Percentiles rank a stretch among this genome's conserved stretches.
Evolutionary conservation across 352 stramenopile species (phyloP).

Genomic region (Phytophthora nicotianae): DNA sequence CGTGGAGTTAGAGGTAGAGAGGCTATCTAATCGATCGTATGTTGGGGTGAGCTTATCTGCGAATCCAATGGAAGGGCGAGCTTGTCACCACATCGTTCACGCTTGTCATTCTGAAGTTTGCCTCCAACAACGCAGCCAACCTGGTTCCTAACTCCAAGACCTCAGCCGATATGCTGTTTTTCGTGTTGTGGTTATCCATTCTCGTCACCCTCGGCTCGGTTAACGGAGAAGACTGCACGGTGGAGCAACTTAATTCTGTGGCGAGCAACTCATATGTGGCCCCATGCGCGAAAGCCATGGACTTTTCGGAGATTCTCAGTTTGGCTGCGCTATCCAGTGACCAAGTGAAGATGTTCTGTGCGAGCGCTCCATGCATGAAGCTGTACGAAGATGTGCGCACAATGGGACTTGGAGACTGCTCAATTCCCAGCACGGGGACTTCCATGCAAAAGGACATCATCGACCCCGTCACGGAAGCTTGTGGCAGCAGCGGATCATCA

Average conservation of each 20-base stretch:
- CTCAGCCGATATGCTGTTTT: background rate
- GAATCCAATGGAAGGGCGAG: conserved; percentile 1
- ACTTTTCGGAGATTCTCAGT: conserved; percentile 5
- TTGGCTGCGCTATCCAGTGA: conserved; percentile 5
- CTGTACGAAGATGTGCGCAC: conserved; percentile 1
- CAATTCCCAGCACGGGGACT: background rate
- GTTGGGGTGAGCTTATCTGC: background rate
- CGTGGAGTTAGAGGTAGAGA: background rate
- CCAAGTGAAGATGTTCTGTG: conserved; percentile 11
- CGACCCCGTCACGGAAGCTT: conserved; percentile 3
- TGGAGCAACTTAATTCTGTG: conserved; percentile 1
- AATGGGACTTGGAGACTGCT: conserved; percentile 4
- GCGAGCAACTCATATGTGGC: conserved; percentile 4
- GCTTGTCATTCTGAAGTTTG: background rate
- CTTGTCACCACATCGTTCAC: background rate
- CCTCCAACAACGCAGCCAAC: background rate
- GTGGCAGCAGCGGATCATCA: background rate
- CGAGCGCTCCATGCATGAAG: conserved; percentile 1
- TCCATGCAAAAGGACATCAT: conserved; percentile 7
- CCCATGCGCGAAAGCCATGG: conserved; percentile 4
- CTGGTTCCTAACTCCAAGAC: background rate
- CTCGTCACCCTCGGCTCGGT: background rate
- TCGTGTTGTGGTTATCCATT: conserved; percentile 1
- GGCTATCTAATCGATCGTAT: background rate
- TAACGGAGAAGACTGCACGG: conserved; percentile 1